Conservation (phyloP, 305 asterid genomes). For the Fraxinus greggii region DNA sequence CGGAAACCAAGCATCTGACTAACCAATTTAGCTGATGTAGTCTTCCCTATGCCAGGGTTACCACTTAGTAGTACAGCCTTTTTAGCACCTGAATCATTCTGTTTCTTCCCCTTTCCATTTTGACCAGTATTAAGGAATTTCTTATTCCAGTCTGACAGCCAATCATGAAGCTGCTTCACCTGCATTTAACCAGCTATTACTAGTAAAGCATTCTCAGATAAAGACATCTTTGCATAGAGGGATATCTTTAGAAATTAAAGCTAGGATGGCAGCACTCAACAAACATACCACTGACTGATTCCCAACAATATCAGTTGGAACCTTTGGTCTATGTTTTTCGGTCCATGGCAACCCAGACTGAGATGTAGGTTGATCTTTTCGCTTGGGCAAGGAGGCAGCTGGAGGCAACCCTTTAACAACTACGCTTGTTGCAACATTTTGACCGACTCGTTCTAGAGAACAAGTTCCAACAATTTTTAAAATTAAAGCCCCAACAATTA, state of each 20-base stretch:
- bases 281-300: slow-evolving; percentile 81
- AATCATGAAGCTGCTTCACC: slow-evolving; percentile 98
- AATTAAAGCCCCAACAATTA: slow-evolving; percentile 17
- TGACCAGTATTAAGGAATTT: slow-evolving; percentile 61
- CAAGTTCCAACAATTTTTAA: not conserved
- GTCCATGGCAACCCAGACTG: slow-evolving; percentile 72
- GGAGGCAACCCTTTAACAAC: slow-evolving; percentile 46
- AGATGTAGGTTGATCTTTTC: slow-evolving; percentile 38
- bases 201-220: slow-evolving; percentile 26
- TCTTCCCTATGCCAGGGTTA: slow-evolving; percentile 96
- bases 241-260: slow-evolving; percentile 19
- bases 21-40: slow-evolving; percentile 89
- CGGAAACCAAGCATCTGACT: slow-evolving; percentile 92
- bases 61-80: slow-evolving; percentile 91
- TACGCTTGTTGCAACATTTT: slow-evolving; percentile 26
- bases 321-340: slow-evolving; percentile 82
- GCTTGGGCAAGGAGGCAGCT: slow-evolving; percentile 43
- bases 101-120: slow-evolving; percentile 80
- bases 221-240: slow-evolving; percentile 7
- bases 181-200: slow-evolving; percentile 40
- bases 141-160: slow-evolving; percentile 78
- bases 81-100: slow-evolving; percentile 77
- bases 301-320: slow-evolving; percentile 76
- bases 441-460: slow-evolving; percentile 40
- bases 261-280: slow-evolving; percentile 23